Evolutionary conservation across 306 rosid species (phyloP).

Genomic region (Acacia confusa): DNA sequence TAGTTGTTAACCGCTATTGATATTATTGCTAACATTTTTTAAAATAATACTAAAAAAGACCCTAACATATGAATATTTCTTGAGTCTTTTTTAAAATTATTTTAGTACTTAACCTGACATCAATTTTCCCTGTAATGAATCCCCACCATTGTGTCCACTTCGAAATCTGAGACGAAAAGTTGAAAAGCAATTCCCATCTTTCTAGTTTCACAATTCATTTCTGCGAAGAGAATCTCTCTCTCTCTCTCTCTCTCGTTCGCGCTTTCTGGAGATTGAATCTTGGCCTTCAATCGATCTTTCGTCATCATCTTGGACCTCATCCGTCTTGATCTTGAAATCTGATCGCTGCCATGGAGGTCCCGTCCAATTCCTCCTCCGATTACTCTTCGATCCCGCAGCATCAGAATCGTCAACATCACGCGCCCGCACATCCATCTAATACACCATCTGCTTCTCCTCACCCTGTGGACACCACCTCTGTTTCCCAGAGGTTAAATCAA

Average conservation of each 20-base stretch:
- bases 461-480: conserved; percentile 71
- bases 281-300: conserved; percentile 26
- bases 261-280: conserved; percentile 22
- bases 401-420: conserved; percentile 37
- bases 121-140: too few species aligned
- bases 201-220: neutral
- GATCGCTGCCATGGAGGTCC: conserved; percentile 68
- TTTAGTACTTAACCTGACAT: too few species aligned
- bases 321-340: conserved; percentile 30
- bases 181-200: neutral
- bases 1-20: too few species aligned
- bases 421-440: conserved; percentile 42
- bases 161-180: conserved; percentile 13
- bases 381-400: conserved; percentile 57
- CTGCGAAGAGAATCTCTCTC: neutral
- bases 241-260: neutral
- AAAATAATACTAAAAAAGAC: too few species aligned
- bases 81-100: too few species aligned
- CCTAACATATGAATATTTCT: too few species aligned
- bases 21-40: too few species aligned
- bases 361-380: conserved; percentile 58
- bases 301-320: conserved; percentile 4
- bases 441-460: conserved; percentile 50
- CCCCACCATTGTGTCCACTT: neutral
- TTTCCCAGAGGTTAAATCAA: conserved; percentile 62